Conservation (phyloP, 768 basidiomycete species). For the Xerocomus brunneocitrinus region DNA sequence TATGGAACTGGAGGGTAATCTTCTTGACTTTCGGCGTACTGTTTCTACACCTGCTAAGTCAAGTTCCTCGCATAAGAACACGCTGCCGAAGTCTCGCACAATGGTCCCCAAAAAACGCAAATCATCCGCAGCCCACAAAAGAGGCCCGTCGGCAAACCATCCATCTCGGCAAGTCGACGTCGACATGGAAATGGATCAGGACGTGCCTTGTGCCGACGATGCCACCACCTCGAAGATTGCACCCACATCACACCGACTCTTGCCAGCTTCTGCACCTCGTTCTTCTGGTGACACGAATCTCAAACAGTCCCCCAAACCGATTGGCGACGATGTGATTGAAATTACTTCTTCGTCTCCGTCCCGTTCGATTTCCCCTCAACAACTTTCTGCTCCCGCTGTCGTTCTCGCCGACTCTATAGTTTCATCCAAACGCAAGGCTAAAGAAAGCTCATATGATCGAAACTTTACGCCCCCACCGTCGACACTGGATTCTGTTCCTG, state of each 20-base stretch:
- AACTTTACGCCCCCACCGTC: background rate
- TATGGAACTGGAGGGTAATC: conserved; percentile 57
- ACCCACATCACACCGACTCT: conserved; percentile 7
- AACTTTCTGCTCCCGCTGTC: background rate
- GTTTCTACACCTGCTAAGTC: conserved; percentile 42
- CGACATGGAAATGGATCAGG: conserved; percentile 52
- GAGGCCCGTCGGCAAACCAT: conserved; percentile 35
- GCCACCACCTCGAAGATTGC: conserved; percentile 1
- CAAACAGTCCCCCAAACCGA: conserved; percentile 21
- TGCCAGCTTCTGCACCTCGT: conserved; percentile 13
- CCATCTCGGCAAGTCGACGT: conserved; percentile 42
- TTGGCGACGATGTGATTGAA: conserved; percentile 27
- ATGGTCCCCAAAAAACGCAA: conserved; percentile 27
- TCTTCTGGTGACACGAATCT: background rate
- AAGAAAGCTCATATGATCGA: conserved; percentile 9
- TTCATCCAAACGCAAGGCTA: conserved; percentile 5
- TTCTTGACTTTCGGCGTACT: conserved; percentile 46
- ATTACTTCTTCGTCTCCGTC: conserved; percentile 29
- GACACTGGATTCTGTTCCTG: background rate
- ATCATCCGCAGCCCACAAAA: conserved; percentile 20
- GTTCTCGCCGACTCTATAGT: background rate
- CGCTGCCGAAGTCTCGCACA: conserved; percentile 45
- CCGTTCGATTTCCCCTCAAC: conserved; percentile 13
- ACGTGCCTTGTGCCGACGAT: conserved; percentile 23
- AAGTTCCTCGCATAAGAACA: conserved; percentile 33